phyloP scores from a whole-genome alignment of 352 stramenopile species.

The Phytophthora niederhauseri region DNA sequence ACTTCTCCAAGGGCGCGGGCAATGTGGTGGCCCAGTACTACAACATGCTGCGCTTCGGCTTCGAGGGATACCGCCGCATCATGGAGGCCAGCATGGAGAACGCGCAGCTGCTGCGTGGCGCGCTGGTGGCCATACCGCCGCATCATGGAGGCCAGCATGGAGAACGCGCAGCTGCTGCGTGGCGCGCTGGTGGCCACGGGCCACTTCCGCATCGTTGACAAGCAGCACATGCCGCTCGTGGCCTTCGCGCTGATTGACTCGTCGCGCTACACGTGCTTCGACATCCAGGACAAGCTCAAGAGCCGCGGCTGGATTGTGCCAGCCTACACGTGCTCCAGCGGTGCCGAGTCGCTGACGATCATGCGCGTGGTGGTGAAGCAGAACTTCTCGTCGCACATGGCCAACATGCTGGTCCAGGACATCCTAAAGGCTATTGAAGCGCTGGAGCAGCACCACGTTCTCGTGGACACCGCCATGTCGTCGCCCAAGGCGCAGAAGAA shows the following conservation, averaged over 20 bases:
- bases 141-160: conserved; percentile 93
- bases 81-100: conserved; percentile 92
- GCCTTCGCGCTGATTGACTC: conserved; percentile 87
- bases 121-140: conserved; percentile 75
- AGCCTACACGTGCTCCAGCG: conserved; percentile 88
- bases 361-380: conserved; percentile 93
- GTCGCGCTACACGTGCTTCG: conserved; percentile 87
- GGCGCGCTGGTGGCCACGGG: conserved; percentile 75
- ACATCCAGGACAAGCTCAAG: conserved; percentile 91
- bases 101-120: conserved; percentile 73
- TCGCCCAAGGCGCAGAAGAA: conserved; percentile 79
- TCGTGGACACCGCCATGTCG: conserved; percentile 79
- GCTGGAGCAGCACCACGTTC: conserved; percentile 78
- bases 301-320: conserved; percentile 91
- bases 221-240: conserved; percentile 91
- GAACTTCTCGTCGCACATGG: conserved; percentile 91
- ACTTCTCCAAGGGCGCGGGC: conserved; percentile 93
- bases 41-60: conserved; percentile 93
- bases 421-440: conserved; percentile 86
- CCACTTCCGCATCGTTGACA: conserved; percentile 91
- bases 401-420: conserved; percentile 88
- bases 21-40: conserved; percentile 94
- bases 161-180: conserved; percentile 84
- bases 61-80: conserved; percentile 88
- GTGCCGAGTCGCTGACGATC: conserved; percentile 85